Evolutionary conservation across 768 basidiomycete species (phyloP), one percentile per base, ranked within the genome.

Genomic region (Russula ochroleuca): DNA sequence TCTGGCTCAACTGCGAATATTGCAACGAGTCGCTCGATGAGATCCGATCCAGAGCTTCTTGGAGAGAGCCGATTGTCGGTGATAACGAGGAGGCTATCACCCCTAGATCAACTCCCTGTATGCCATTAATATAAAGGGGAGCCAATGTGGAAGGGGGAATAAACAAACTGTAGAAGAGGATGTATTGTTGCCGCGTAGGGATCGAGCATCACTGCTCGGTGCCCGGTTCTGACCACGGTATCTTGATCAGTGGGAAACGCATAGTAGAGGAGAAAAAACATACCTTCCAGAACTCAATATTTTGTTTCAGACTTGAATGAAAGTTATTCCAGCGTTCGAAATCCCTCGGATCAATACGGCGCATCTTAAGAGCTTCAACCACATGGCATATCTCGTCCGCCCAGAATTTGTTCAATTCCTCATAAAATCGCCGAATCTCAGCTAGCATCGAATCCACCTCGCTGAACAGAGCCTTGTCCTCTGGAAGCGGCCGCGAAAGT

Each of bases 261-360:
- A 40, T 40, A 40, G 40, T 17, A 17, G 40, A 56, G 15, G 17
- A 19, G 3, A 5, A 19, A n/a, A 9, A 17, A 40, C 38, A 19
- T 41, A 56, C 54, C 54, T 41, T 43, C 54, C 54, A 56, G 17
- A 7, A 41, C 38, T 56, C 17, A n/a, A 47, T 49, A 5, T 23
- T 56, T 17, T 28, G 54, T 21, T 41, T 23, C 9, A 56, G 54
- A 17, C 54, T 43, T 15, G 14, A 8, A 7, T 43, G 19, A 40
- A 56, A 43, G 9, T 15, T 11, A n/a, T 11, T 56, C 54, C 54
- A 56, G 5, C 54, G 54, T 7, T 43, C 23, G 1, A 41, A 5
- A 31, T 56, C 54, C 9, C 28, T 28, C 2, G 23, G 35, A 19
- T 41, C 40, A 28, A 56, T 23, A 25, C 40, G 54, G 8, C 41